A percentile compares a stretch with the other conserved stretches of the same genome.
phyloP scores from a whole-genome alignment of 1,284 basidiomycete genomes.

The Neonothopanus nambi region DNA sequence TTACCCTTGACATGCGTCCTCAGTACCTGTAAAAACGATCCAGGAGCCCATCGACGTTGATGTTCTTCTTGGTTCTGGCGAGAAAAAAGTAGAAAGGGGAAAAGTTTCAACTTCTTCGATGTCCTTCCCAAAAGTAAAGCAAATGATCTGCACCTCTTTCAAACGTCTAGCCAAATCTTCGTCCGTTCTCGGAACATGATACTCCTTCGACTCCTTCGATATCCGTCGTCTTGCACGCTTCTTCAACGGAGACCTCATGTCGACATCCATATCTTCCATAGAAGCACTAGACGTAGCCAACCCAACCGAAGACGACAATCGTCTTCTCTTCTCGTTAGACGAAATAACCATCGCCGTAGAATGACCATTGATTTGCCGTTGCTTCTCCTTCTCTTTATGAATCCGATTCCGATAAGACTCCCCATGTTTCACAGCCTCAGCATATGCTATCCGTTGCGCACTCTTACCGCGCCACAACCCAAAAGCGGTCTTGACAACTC shows the following conservation, averaged over 20 bases:
- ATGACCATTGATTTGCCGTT: too few species aligned
- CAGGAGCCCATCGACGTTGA: slow-evolving; percentile 66
- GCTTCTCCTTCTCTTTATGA: slow-evolving; percentile 20
- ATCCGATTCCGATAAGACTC: slow-evolving; percentile 55
- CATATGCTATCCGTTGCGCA: slow-evolving; percentile 48
- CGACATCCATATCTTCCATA: slow-evolving; percentile 20
- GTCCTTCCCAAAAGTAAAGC: slow-evolving; percentile 13
- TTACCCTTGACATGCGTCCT: slow-evolving; percentile 37
- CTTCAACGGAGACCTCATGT: slow-evolving; percentile 25
- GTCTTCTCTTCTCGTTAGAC: slow-evolving; percentile 24
- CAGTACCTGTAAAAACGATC: slow-evolving; percentile 59
- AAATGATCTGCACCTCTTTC: slow-evolving; percentile 54
- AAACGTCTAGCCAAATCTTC: slow-evolving; percentile 64
- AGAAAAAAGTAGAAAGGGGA: not conserved
- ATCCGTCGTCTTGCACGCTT: slow-evolving; percentile 36
- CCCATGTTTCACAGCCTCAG: slow-evolving; percentile 59
- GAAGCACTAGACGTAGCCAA: not conserved
- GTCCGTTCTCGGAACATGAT: slow-evolving; percentile 54
- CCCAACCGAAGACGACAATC: slow-evolving; percentile 21
- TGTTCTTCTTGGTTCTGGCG: slow-evolving; percentile 68
- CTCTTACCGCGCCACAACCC: slow-evolving; percentile 44
- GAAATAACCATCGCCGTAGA: too few species aligned
- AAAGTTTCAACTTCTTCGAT: slow-evolving; percentile 6
- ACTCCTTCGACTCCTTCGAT: slow-evolving; percentile 41
- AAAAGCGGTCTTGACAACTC: slow-evolving; percentile 37